Percentiles rank a stretch among this genome's conserved stretches.
Conservation (phyloP, 176 grass and related monocot species). For the Oryza officinalis region DNA sequence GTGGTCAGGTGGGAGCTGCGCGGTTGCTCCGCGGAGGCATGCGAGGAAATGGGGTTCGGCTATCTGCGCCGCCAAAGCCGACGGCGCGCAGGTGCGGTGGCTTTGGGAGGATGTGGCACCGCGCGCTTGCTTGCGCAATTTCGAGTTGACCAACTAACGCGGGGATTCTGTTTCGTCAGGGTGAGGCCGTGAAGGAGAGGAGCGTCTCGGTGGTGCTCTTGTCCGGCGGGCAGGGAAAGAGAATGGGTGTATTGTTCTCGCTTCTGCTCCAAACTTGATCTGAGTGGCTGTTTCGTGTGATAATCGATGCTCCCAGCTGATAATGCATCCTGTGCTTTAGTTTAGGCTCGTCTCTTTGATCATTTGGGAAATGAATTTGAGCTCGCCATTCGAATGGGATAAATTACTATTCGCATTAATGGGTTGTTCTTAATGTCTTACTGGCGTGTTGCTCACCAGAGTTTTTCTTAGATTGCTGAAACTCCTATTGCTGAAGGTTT, state of each 20-base stretch:
- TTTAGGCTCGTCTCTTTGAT: not conserved
- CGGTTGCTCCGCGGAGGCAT: slow-evolving; percentile 8
- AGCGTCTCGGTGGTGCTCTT: slow-evolving; percentile 92
- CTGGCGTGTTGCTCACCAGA: not conserved
- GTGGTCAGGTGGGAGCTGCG: slow-evolving; percentile 33
- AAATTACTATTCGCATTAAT: not conserved
- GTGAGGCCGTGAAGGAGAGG: slow-evolving; percentile 63
- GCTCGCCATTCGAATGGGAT: not conserved
- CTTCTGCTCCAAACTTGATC: not conserved
- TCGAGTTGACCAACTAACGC: slow-evolving; percentile 10
- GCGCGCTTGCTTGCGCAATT: not conserved
- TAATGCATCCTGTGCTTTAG: not conserved
- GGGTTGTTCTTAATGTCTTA: too few relatives aligned
- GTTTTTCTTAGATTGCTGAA: not conserved
- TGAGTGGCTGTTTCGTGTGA: not conserved
- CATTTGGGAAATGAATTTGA: not conserved
- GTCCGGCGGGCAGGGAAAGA: slow-evolving; percentile 82
- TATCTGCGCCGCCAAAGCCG: slow-evolving; percentile 29
- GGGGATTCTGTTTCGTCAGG: slow-evolving; percentile 36
- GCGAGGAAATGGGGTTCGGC: slow-evolving; percentile 16
- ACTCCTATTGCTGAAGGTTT: not conserved
- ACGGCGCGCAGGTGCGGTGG: slow-evolving; percentile 34
- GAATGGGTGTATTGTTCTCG: slow-evolving; percentile 83
- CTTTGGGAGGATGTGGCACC: not conserved
- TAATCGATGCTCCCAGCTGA: too few relatives aligned